phyloP scores from a whole-genome alignment of 116 monocot genomes.

The Phalaenopsis hybrid region DNA sequence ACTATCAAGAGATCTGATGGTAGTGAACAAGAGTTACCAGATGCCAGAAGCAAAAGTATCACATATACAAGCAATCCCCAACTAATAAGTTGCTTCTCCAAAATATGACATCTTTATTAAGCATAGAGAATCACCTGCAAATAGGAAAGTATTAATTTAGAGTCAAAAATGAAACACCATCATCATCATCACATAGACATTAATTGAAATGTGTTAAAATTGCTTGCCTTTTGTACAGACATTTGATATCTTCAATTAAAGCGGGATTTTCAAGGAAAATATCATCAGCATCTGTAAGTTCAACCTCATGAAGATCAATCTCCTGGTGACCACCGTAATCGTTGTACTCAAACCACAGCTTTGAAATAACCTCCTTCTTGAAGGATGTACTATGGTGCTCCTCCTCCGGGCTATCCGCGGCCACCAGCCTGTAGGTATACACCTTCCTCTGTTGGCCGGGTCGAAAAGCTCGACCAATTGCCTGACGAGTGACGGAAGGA shows the following conservation, averaged over 20 bases:
- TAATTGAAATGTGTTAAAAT: neutral
- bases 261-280: conserved; percentile 46
- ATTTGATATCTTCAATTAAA: conserved; percentile 42
- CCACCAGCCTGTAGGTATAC: conserved; percentile 70
- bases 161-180: too few relatives aligned
- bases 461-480: conserved; percentile 87
- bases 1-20: too few relatives aligned
- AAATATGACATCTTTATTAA: too few relatives aligned
- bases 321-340: conserved; percentile 27
- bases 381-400: conserved; percentile 63
- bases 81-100: too few relatives aligned
- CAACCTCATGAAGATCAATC: conserved; percentile 48
- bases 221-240: conserved; percentile 50
- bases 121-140: too few relatives aligned
- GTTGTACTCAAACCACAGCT: conserved; percentile 96
- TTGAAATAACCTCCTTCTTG: conserved; percentile 78
- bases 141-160: too few relatives aligned
- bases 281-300: conserved; percentile 36
- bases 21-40: too few relatives aligned
- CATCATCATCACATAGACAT: too few relatives aligned
- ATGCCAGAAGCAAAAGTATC: too few relatives aligned
- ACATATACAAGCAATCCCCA: too few relatives aligned
- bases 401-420: conserved; percentile 67
- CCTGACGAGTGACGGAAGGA: conserved; percentile 89
- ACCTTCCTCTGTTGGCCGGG: conserved; percentile 81